Evolutionary conservation across 2,329 filamentous ascomycete species (phyloP), one percentile per base, ranked within the genome.

Genomic region (Pseudopithomyces chartarum): DNA sequence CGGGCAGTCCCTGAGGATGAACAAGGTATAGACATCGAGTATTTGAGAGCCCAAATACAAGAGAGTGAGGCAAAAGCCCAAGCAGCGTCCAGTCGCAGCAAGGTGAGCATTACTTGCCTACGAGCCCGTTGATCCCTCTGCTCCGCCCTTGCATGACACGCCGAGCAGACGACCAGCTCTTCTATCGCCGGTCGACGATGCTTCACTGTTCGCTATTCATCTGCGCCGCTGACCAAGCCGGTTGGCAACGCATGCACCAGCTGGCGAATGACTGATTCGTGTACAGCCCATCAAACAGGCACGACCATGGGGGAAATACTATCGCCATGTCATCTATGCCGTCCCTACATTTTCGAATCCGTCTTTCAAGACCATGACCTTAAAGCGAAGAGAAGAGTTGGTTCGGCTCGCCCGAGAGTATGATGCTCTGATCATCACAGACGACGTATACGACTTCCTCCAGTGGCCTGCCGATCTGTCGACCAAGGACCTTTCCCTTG

Each of bases 371-470:
- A 92, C 91, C 2, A 94, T 96, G 87, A 87, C 88, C 13, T 75
- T 92, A 3, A 72, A 76, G 17, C 84, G 89, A 26, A 85, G 95
- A 3, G 78, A 87, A 60, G 80, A 80, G 11, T 82, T 98, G 3
- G 87, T 98, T 22, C 79, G 80, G n/a, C 76, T 97, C 6, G 94
- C 94, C 0, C 84, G 94, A 55, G 81, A 87, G 56, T 86, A 89
- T 72, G 88, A 98, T 73, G 91, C 91, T 6, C 82, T 98, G n/a
- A 77, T 97, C 54, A 82, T 97, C 26, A 86, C 86, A 47, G 94
- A 98, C 77, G 95, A 99, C 73, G 92, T 98, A 10, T 99, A 99
- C 72, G 94, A 98, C 73, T 89, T 94, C 63, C 81, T 98, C 5
- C 90, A 93, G 71, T 97, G 92, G 91, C 84, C 85, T 2, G 66